Evolutionary conservation across 805 yeast species (phyloP), one percentile per base, ranked within the genome.

Genomic region (Ogataea trehaloabstinens): DNA sequence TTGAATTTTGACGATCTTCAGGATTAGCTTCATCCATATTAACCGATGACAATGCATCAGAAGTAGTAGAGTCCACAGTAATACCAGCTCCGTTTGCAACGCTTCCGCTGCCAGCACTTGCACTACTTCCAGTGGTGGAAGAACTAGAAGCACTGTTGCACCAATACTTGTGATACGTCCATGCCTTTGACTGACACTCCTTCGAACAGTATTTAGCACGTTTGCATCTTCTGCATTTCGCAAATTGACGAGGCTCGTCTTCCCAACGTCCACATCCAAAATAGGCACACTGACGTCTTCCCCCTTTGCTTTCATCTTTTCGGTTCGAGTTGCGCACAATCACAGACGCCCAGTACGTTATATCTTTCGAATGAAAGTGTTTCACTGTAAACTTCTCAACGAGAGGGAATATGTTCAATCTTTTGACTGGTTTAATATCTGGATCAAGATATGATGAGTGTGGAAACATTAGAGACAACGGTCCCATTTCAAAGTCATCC

Each of bases 301-400:
- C 96, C 13, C 91, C 91, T 41, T 83, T 74, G 30, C 73, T 61
- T 56, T 90, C 97, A 59, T 91, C 93, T 54, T 90, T 81, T 41
- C 97, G 76, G 58, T 96, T 91, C 1, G 96, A 89, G 61, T 93
- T 93, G 39, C 98, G 73, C 90, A 93, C 93, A 28, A 90, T 88
- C n/a, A 91, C 95, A 3, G 96, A 93, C 2, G 97, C 87, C 99
- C 99, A 91, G 62, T 90, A 89, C 50, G 85, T 82, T 70, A 89
- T 79, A 50, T 90, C 96, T 30, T 82, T 76, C 3, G 87, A 78
- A 49, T 83, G 77, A 33, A 71, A 65, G 37, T 74, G 70, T 39
- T 73, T 72, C 15, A 78, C 75, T 0, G 98, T 91, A 58, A 87
- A 91, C 60, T 85, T 81, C 61, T 91, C 99, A 27, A 91, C 97